Evolutionary conservation across 2,329 filamentous ascomycete genomes (phyloP).

Genomic region (Sporothrix humicola): DNA sequence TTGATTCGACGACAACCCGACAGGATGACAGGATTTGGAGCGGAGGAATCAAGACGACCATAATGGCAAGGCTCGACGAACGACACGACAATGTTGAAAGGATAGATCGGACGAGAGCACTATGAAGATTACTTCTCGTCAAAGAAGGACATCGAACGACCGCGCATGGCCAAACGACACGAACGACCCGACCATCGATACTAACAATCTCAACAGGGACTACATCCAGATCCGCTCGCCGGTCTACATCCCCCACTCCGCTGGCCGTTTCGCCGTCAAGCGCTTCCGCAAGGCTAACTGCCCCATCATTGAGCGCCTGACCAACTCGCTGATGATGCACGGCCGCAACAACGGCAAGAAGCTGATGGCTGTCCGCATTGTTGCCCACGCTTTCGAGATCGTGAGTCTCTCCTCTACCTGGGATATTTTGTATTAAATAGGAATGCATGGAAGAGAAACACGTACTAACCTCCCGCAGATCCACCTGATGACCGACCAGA

Average conservation of each 20-base stretch:
- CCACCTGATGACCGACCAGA: constrained; percentile 99
- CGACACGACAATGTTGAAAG: background rate
- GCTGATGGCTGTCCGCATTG: constrained; percentile 99
- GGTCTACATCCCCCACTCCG: constrained; percentile 98
- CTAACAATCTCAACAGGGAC: constrained; percentile 66
- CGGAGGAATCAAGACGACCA: background rate
- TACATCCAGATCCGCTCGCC: constrained; percentile 99
- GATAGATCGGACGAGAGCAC: constrained; percentile 1
- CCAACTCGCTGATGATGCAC: constrained; percentile 99
- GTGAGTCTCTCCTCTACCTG: constrained; percentile 56
- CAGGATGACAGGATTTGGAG: no score
- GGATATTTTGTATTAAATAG: no score
- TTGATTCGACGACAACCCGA: background rate
- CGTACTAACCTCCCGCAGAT: constrained; percentile 62
- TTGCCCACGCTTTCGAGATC: constrained; percentile 99
- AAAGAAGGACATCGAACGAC: background rate
- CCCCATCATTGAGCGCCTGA: constrained; percentile 99
- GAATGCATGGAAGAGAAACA: background rate
- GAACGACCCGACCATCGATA: background rate
- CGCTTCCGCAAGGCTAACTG: constrained; percentile 99
- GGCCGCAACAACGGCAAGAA: constrained; percentile 99
- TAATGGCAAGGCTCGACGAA: background rate
- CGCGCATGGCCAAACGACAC: background rate
- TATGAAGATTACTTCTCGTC: background rate
- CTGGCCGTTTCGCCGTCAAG: constrained; percentile 98